Evolutionary conservation across 768 basidiomycete species (phyloP).

Genomic region (Leccinum imitatum): DNA sequence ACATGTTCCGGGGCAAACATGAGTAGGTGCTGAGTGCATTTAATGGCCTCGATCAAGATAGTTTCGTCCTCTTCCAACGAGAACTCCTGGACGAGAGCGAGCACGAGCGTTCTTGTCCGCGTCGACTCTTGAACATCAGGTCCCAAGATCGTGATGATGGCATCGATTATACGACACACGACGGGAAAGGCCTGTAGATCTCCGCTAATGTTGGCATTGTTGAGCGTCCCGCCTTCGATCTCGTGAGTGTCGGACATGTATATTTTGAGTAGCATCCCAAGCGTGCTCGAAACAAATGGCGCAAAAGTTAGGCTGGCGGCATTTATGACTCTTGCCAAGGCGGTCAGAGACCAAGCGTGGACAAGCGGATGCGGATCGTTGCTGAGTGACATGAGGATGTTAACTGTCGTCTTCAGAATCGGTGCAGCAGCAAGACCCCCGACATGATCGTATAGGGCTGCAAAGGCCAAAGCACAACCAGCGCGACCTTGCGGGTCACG

Average conservation of each 20-base stretch:
- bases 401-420: constrained; percentile 91
- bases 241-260: constrained; percentile 92
- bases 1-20: constrained; percentile 92
- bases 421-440: constrained; percentile 95
- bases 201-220: constrained; percentile 82
- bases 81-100: constrained; percentile 85
- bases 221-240: constrained; percentile 81
- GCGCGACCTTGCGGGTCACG: constrained; percentile 90
- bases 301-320: constrained; percentile 91
- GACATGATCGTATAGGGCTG: constrained; percentile 87
- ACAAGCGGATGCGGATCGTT: constrained; percentile 97
- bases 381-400: constrained; percentile 90
- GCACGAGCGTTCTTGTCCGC: constrained; percentile 73
- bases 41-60: constrained; percentile 90
- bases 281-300: constrained; percentile 82
- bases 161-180: constrained; percentile 89
- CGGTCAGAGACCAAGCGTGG: constrained; percentile 89
- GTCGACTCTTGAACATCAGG: constrained; percentile 92
- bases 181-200: constrained; percentile 92
- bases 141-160: constrained; percentile 89
- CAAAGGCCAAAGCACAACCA: constrained; percentile 91
- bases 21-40: constrained; percentile 93
- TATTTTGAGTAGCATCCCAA: constrained; percentile 88
- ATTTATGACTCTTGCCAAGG: constrained; percentile 83
- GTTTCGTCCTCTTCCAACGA: constrained; percentile 83